These are phyloP conservation scores for Jamesozyma jinghongensis DNA, from an alignment of 805 yeast genomes.

Conservation along the genomic window DNA sequence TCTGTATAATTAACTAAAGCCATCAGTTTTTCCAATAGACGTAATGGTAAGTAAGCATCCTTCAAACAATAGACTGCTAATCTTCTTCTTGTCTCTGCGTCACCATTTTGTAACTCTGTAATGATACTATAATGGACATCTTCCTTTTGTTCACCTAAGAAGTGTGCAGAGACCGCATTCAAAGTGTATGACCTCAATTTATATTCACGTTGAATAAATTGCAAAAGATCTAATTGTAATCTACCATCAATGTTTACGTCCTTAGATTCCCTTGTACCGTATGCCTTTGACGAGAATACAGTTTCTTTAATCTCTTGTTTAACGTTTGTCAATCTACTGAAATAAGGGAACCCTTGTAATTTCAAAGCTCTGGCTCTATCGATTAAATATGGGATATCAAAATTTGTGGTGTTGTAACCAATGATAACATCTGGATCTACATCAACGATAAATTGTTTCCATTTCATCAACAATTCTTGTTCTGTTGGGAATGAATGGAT, in stretches of 20 bases:
- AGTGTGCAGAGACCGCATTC: constrained; percentile 91
- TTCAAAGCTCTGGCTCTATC: constrained; percentile 76
- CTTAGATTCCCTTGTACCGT: constrained; percentile 91
- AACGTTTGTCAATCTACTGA: constrained; percentile 62
- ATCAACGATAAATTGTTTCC: constrained; percentile 79
- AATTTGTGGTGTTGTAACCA: constrained; percentile 91
- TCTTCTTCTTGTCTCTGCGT: constrained; percentile 83
- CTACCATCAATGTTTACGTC: constrained; percentile 91
- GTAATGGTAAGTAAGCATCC: constrained; percentile 86
- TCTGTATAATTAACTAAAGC: constrained; percentile 94
- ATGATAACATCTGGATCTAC: constrained; percentile 94
- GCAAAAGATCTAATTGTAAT: constrained; percentile 86
- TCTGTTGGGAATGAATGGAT: constrained; percentile 69
- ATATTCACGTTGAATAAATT: constrained; percentile 89
- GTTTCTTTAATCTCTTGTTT: constrained; percentile 76
- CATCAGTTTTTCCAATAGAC: constrained; percentile 88
- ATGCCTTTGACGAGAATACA: constrained; percentile 86
- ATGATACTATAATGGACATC: constrained; percentile 97
- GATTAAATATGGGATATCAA: constrained; percentile 86
- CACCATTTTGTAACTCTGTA: constrained; percentile 89
- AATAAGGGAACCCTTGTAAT: constrained; percentile 64
- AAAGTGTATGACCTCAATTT: constrained; percentile 89
- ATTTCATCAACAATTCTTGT: constrained; percentile 68
- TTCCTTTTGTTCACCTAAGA: constrained; percentile 91
- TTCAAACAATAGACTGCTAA: constrained; percentile 95